These are phyloP conservation scores for Apiospora saccharicola DNA, from an alignment of 2,329 filamentous ascomycete species.

Conservation along the genomic window DNA sequence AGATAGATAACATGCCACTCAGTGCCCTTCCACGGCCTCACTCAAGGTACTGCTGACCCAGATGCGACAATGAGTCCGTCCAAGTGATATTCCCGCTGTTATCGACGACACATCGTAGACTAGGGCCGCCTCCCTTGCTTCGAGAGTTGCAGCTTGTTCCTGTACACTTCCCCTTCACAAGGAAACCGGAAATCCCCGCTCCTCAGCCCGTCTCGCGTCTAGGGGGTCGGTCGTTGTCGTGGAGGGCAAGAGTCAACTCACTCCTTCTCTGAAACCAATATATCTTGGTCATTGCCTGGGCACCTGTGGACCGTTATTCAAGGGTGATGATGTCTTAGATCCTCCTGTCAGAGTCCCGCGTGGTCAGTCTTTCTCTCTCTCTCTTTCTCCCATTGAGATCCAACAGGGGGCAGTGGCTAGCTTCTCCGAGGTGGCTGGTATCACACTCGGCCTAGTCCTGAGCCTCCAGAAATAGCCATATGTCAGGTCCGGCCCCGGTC, in stretches of 20 bases:
- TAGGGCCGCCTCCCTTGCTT: neutral
- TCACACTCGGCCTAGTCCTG: neutral
- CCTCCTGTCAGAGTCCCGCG: neutral
- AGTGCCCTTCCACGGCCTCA: neutral
- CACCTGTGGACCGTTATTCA: slow-evolving; percentile 7
- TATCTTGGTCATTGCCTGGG: neutral
- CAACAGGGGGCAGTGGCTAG: neutral
- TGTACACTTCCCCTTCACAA: neutral
- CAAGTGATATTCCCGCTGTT: neutral
- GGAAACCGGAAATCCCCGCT: slow-evolving; percentile 6
- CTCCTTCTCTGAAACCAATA: neutral
- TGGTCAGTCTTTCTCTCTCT: neutral
- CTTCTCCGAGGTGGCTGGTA: neutral
- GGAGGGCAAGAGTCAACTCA: neutral
- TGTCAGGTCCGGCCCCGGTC: neutral
- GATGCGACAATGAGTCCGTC: neutral
- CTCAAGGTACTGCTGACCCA: neutral
- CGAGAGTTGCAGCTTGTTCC: neutral
- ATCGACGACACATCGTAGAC: neutral
- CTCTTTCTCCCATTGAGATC: neutral
- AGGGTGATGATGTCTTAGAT: neutral
- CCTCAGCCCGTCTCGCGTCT: neutral
- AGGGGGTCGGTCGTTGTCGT: neutral
- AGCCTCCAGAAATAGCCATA: neutral
- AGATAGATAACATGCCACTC: neutral